phyloP scores from a whole-genome alignment of 2,329 filamentous ascomycete species.

The Sordariomycetes sp. region DNA sequence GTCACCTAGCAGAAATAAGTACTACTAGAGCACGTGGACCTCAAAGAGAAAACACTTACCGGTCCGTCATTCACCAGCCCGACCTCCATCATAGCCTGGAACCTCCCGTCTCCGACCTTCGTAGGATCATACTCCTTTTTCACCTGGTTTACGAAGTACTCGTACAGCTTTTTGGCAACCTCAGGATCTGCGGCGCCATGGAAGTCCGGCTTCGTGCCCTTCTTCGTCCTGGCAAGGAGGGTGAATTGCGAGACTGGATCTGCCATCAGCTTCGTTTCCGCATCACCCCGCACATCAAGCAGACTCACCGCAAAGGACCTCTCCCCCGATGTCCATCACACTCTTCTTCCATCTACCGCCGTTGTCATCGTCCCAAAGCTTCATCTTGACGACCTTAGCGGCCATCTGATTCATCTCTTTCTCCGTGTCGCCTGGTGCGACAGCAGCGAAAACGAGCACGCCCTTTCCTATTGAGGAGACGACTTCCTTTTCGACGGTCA shows the following conservation, averaged over 20 bases:
- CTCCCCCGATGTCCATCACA: conserved; percentile 80
- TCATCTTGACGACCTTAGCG: conserved; percentile 79
- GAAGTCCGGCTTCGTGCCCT: conserved; percentile 92
- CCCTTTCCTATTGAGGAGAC: conserved; percentile 89
- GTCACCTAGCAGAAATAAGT: conserved; percentile 5
- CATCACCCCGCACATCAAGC: background rate
- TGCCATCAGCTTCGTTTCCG: background rate
- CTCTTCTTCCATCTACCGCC: conserved; percentile 80
- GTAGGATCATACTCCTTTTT: conserved; percentile 61
- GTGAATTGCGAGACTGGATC: conserved; percentile 88
- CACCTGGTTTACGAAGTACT: conserved; percentile 72
- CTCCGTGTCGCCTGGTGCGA: conserved; percentile 81
- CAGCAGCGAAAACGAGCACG: conserved; percentile 81
- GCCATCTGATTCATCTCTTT: conserved; percentile 82
- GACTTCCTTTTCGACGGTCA: conserved; percentile 84
- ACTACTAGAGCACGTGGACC: background rate
- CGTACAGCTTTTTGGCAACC: conserved; percentile 73
- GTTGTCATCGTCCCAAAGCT: conserved; percentile 78
- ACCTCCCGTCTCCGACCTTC: conserved; percentile 87
- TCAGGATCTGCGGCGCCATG: conserved; percentile 75
- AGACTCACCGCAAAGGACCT: conserved; percentile 78
- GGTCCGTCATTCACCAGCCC: conserved; percentile 80
- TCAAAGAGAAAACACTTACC: conserved; percentile 26
- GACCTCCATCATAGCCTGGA: conserved; percentile 99
- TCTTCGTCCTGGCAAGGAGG: conserved; percentile 84